Percentiles rank a stretch among this genome's conserved stretches.
Evolutionary conservation across 2,329 filamentous ascomycete genomes (phyloP).

Genomic region (Fusarium scirpi): DNA sequence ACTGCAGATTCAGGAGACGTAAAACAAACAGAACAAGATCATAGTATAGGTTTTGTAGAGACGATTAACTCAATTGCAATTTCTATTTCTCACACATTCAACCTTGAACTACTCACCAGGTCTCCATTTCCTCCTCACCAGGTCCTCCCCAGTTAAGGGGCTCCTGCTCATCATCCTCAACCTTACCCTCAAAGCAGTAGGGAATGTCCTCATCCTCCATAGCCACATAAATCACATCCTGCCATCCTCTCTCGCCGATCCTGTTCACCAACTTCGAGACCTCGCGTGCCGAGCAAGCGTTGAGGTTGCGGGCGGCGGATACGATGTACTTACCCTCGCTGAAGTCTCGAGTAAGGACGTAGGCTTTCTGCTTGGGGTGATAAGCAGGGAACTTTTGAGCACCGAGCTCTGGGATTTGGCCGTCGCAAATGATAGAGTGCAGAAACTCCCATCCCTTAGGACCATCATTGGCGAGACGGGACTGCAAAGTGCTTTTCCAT

Average conservation of each 20-base stretch:
- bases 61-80: neutral
- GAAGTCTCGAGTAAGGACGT: slow-evolving; percentile 7
- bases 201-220: slow-evolving; percentile 26
- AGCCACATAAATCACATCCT: slow-evolving; percentile 46
- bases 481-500: neutral
- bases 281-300: slow-evolving; percentile 24
- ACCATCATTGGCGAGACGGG: neutral
- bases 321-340: neutral
- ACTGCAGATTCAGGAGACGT: too few relatives aligned
- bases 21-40: neutral
- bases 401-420: neutral
- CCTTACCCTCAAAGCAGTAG: slow-evolving; percentile 7
- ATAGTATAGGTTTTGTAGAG: neutral
- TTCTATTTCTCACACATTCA: neutral
- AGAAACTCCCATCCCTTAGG: slow-evolving; percentile 30
- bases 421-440: slow-evolving; percentile 12
- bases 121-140: neutral
- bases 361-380: slow-evolving; percentile 20
- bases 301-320: slow-evolving; percentile 6
- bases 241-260: slow-evolving; percentile 38
- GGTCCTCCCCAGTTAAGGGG: neutral
- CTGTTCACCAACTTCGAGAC: slow-evolving; percentile 26
- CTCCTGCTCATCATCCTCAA: neutral
- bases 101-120: neutral
- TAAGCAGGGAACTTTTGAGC: slow-evolving; percentile 1